Conservation (phyloP, 805 yeast genomes). For the Dipodascopsis uninucleata region DNA sequence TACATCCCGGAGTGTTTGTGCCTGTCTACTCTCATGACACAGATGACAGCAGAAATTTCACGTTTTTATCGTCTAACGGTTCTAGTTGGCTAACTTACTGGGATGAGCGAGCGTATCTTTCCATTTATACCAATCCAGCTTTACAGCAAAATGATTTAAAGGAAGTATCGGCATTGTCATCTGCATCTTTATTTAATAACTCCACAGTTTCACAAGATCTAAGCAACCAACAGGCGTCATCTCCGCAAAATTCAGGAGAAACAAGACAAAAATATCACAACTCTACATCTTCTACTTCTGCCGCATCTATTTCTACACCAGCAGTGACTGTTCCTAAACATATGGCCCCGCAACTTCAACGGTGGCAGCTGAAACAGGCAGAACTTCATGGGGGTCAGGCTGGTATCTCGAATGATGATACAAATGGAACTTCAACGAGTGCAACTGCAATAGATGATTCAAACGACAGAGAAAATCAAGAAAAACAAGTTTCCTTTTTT, state of each 20-base stretch:
- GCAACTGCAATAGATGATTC: not conserved
- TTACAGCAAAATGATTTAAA: conserved; percentile 10
- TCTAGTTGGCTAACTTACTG: conserved; percentile 17
- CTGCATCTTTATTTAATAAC: too few relatives aligned
- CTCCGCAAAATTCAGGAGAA: too few relatives aligned
- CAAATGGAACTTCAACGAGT: not conserved
- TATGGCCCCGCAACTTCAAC: conserved; percentile 27
- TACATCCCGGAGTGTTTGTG: conserved; percentile 27
- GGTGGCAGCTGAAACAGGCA: conserved; percentile 24
- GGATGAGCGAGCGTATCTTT: conserved; percentile 18
- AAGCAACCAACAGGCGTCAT: too few relatives aligned
- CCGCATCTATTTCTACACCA: too few relatives aligned
- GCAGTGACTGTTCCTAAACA: not conserved
- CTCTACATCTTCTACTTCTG: too few relatives aligned
- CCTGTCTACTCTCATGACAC: conserved; percentile 11
- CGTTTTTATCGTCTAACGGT: conserved; percentile 18
- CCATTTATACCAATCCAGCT: conserved; percentile 10
- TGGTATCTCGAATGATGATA: not conserved
- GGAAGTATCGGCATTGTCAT: too few relatives aligned
- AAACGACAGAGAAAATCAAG: not conserved
- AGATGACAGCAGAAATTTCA: not conserved
- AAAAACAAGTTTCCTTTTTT: not conserved
- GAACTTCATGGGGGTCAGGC: conserved; percentile 21
- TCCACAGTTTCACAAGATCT: too few relatives aligned
- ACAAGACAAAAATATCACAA: too few relatives aligned